A percentile compares a stretch with the other conserved stretches of the same genome.
These are phyloP conservation scores for Thamnidium elegans DNA, from an alignment of 192 early-diverging fungal species.

Conservation along the genomic window DNA sequence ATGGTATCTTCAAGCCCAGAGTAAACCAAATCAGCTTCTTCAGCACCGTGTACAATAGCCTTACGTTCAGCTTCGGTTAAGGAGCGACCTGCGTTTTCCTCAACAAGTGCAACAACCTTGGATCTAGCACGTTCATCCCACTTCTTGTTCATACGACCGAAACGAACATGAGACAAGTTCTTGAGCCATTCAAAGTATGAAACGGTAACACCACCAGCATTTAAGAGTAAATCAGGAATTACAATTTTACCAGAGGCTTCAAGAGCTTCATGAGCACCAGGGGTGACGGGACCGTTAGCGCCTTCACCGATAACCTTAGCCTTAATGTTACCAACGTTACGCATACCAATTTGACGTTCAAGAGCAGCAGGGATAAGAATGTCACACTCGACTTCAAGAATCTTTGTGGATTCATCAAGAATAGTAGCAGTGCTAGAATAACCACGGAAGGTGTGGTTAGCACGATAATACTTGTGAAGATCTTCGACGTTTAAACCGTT, in stretches of 20 bases:
- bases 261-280: conserved; percentile 67
- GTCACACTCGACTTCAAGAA: conserved; percentile 79
- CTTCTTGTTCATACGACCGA: conserved; percentile 81
- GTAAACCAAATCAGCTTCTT: conserved; percentile 83
- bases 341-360: conserved; percentile 74
- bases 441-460: conserved; percentile 66
- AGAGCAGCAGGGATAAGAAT: conserved; percentile 80
- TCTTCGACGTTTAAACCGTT: conserved; percentile 66
- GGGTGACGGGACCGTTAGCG: conserved; percentile 79
- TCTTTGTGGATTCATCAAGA: conserved; percentile 47
- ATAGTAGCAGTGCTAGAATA: conserved; percentile 58
- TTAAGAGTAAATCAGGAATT: conserved; percentile 74
- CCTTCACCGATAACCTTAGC: conserved; percentile 83
- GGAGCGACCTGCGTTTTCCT: conserved; percentile 71
- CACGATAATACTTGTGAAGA: conserved; percentile 59
- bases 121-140: conserved; percentile 78
- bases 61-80: conserved; percentile 72
- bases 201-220: conserved; percentile 83
- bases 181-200: conserved; percentile 85
- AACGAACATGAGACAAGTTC: conserved; percentile 80
- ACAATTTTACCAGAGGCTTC: conserved; percentile 58
- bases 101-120: conserved; percentile 67
- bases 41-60: conserved; percentile 75
- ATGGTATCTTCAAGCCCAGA: conserved; percentile 87
- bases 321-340: conserved; percentile 69